Evolutionary conservation across 768 basidiomycete species (phyloP), one percentile per base, ranked within the genome.

Genomic region (Exsudoporus frostii): DNA sequence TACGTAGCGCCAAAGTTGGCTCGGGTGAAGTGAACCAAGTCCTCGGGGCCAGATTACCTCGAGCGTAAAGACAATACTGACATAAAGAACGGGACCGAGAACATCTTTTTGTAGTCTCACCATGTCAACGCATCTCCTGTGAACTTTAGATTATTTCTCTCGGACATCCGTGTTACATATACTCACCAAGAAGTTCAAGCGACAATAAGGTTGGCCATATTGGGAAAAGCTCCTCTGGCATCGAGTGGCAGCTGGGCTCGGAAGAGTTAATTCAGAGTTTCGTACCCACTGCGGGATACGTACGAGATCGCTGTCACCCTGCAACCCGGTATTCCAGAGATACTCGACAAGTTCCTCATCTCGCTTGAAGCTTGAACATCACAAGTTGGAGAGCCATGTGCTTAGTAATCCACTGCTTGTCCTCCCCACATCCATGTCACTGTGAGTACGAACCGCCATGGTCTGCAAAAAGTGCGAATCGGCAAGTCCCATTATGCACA

Each of bases 401-500:
- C 59, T 65, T 54, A 65, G 56, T 60, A 65, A 65, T 54, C 32
- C 15, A 22, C 15, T 24, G 3, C 36, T 11, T 32, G 36, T 36
- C 39, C 17, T 50, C 45, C 27, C 32, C 32, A 48, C 44, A 34
- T 20, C 40, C 38, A 61, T 59, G 52, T 51, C 50, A 45, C 43
- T 22, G 27, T 2, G 24, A 30, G 11, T 30, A 30, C 29, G 29
- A 30, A 58, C 53, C 32, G 43, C 37, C 72, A 92, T 92, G 90
- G 90, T 92, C 58, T 92, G 90, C 76, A 85, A 80, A 72, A 92
- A 90, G 78, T 92, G 90, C 71, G 88, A 90, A 74, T 76, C 79
- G 71, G 90, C 82, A 54, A 38, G 78, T 68, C 9, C 50, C 42
- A 50, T 60, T 50, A 50, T 58, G 57, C 17, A 51, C 46, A 54